phyloP scores from a whole-genome alignment of 2,329 filamentous ascomycete genomes.

The Sporothrix euskadiensis region DNA sequence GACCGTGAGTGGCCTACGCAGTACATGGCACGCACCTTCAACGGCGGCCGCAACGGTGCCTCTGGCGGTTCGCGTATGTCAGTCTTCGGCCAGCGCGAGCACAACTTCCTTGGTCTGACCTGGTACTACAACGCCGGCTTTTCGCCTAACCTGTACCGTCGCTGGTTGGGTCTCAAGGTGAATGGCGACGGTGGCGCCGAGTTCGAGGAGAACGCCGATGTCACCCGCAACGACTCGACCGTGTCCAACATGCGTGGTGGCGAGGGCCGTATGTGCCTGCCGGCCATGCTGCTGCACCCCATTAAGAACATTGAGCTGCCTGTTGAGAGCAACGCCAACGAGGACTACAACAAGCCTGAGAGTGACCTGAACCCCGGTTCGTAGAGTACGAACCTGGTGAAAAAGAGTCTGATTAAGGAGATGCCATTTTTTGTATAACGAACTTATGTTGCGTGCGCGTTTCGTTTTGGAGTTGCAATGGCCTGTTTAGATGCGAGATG shows the following conservation, averaged over 20 bases:
- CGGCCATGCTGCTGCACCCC: slow-evolving; percentile 86
- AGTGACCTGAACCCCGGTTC: slow-evolving; percentile 54
- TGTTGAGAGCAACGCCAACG: slow-evolving; percentile 57
- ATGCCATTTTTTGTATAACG: slow-evolving; percentile 4
- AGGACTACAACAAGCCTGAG: slow-evolving; percentile 49
- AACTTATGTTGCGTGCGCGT: slow-evolving; percentile 10
- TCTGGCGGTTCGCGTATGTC: slow-evolving; percentile 71
- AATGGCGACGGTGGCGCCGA: slow-evolving; percentile 77
- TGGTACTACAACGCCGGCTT: slow-evolving; percentile 94
- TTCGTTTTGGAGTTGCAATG: neutral
- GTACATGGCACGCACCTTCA: slow-evolving; percentile 77
- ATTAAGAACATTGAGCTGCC: slow-evolving; percentile 73
- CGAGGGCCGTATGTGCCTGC: slow-evolving; percentile 86
- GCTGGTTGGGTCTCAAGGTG: slow-evolving; percentile 82
- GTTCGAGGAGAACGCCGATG: slow-evolving; percentile 64
- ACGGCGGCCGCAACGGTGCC: slow-evolving; percentile 73
- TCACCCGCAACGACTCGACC: slow-evolving; percentile 50
- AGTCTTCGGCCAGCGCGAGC: slow-evolving; percentile 80
- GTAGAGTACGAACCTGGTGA: slow-evolving; percentile 33
- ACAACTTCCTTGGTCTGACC: slow-evolving; percentile 81
- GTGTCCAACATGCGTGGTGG: slow-evolving; percentile 61
- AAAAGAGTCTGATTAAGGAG: neutral
- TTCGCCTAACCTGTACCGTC: slow-evolving; percentile 74
- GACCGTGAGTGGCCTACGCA: slow-evolving; percentile 82
- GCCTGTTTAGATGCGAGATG: slow-evolving; percentile 5